Evolutionary conservation across 176 grass and related monocot species (phyloP).

Genomic region (Raddia guianensis): DNA sequence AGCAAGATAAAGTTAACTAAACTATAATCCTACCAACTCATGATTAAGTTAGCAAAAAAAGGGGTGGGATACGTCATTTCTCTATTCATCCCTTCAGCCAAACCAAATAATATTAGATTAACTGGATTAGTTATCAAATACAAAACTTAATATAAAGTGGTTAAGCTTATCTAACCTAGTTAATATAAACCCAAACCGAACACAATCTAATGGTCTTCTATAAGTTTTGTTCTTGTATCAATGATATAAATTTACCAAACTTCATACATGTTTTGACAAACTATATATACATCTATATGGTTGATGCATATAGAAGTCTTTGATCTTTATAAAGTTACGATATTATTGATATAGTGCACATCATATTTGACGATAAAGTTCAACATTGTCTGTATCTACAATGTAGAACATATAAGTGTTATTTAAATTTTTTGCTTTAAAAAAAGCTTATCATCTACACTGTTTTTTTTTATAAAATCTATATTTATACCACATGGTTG

Average conservation of each 20-base stretch:
- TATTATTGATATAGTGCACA: slow-evolving; percentile 20
- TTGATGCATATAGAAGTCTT: background rate
- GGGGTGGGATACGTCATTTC: no score
- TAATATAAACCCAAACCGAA: no score
- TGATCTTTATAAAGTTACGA: background rate
- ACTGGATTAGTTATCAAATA: no score
- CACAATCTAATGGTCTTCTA: background rate
- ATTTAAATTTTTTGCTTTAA: background rate
- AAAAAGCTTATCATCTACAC: background rate
- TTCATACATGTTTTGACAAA: background rate
- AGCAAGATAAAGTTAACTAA: no score
- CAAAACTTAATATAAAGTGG: no score
- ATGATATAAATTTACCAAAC: background rate
- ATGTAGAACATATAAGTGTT: slow-evolving; percentile 17
- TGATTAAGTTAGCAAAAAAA: no score
- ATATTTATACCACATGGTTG: background rate
- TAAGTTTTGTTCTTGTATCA: background rate
- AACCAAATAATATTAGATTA: no score
- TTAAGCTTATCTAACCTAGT: no score
- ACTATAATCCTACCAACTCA: no score
- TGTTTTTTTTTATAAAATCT: slow-evolving; percentile 22
- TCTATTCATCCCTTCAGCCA: no score
- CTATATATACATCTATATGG: background rate
- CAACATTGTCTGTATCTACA: background rate
- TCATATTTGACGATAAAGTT: background rate